phyloP scores from a whole-genome alignment of 2,329 filamentous ascomycete genomes.

The Aureobasidium namibiae region DNA sequence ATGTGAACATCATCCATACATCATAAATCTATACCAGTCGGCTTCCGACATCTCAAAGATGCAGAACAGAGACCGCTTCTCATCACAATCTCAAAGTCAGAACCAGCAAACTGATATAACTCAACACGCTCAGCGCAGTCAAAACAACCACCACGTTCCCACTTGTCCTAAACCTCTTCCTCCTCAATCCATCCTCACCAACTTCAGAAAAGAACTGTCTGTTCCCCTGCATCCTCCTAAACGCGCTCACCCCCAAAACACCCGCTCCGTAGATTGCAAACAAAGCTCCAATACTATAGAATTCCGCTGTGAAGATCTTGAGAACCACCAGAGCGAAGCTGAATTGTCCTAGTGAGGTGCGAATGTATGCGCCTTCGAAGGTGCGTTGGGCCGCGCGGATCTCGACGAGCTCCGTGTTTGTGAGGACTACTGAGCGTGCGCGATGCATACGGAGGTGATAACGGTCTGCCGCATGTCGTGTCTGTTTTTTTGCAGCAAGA shows the following conservation, averaged over 20 bases:
- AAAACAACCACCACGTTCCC: conserved; percentile 57
- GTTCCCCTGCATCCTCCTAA: conserved; percentile 85
- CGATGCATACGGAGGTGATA: conserved; percentile 76
- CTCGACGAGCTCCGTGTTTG: conserved; percentile 79
- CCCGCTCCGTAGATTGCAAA: conserved; percentile 88
- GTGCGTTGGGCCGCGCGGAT: conserved; percentile 91
- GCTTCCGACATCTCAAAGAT: not conserved
- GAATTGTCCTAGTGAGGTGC: conserved; percentile 90
- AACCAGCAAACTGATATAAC: conserved; percentile 52
- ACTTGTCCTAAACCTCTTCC: conserved; percentile 54
- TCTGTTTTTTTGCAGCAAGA: conserved; percentile 24
- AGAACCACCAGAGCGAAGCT: conserved; percentile 89
- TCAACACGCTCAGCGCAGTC: conserved; percentile 54
- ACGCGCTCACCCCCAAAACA: conserved; percentile 72
- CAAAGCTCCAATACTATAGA: conserved; percentile 90
- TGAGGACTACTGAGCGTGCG: conserved; percentile 74
- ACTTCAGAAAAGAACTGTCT: conserved; percentile 75
- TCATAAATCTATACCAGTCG: not conserved
- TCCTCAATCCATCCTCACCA: conserved; percentile 51
- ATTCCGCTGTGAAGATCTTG: conserved; percentile 93
- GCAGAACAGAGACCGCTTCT: not conserved
- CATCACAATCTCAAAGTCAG: conserved; percentile 45
- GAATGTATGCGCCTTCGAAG: conserved; percentile 94
- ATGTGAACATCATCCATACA: not conserved
- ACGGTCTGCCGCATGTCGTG: conserved; percentile 58